Percentiles rank a stretch among this genome's conserved stretches.
phyloP scores from a whole-genome alignment of 805 yeast species.

The Cyberlindnera samutprakarnensis region DNA sequence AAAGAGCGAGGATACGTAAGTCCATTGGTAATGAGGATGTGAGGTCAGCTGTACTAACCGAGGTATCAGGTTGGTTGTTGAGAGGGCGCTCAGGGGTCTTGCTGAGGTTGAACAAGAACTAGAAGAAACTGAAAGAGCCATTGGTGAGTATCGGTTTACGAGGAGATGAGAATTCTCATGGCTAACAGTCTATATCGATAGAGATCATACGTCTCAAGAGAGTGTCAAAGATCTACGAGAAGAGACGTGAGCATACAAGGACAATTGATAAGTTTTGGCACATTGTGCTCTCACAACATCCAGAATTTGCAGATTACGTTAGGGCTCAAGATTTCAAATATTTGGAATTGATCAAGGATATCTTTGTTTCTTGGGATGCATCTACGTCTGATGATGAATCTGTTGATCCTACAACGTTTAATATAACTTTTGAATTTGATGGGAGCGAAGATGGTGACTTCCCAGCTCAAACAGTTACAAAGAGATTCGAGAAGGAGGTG shows the following conservation, averaged over 20 bases:
- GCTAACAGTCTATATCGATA: not conserved
- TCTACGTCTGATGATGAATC: conserved; percentile 25
- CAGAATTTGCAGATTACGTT: conserved; percentile 77
- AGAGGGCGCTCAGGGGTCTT: conserved; percentile 37
- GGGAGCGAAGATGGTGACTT: conserved; percentile 33
- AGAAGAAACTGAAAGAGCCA: conserved; percentile 53
- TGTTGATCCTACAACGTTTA: conserved; percentile 44
- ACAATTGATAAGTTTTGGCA: conserved; percentile 81
- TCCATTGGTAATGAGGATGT: too few relatives aligned
- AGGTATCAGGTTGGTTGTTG: too few relatives aligned
- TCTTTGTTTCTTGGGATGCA: conserved; percentile 49
- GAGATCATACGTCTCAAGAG: conserved; percentile 43
- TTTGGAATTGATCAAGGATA: conserved; percentile 57
- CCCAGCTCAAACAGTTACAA: conserved; percentile 51
- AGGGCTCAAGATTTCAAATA: conserved; percentile 70
- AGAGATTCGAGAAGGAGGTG: conserved; percentile 41
- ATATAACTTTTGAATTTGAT: conserved; percentile 53
- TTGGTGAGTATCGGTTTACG: conserved; percentile 26
- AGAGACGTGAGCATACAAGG: conserved; percentile 45
- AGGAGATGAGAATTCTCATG: not conserved
- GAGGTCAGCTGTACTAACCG: too few relatives aligned
- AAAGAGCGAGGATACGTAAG: not conserved
- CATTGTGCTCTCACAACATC: conserved; percentile 73
- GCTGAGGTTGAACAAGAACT: conserved; percentile 53
- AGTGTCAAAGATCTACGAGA: conserved; percentile 49